Evolutionary conservation across 192 early-diverging fungal species (phyloP).

Genomic region (Coemansia sp.): DNA sequence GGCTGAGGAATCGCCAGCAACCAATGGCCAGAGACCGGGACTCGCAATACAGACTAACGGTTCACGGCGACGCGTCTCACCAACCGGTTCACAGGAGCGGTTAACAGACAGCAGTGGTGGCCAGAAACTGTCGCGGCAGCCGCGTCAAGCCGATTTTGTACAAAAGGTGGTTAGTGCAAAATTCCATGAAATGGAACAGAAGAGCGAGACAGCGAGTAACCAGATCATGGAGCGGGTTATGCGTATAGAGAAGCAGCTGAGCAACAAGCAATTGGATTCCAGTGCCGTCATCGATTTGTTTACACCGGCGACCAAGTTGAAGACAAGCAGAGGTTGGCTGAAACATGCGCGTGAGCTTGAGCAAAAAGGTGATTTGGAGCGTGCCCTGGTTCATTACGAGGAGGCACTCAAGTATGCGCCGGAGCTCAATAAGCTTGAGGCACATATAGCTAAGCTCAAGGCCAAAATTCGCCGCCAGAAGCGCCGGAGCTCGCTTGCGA

Average conservation of each 20-base stretch:
- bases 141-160: constrained; percentile 24
- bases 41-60: background rate
- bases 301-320: constrained; percentile 59
- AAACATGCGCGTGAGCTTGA: constrained; percentile 56
- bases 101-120: background rate
- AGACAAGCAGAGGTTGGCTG: constrained; percentile 57
- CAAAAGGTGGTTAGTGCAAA: constrained; percentile 18
- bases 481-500: constrained; percentile 39
- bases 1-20: constrained; percentile 1
- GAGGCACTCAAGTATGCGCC: constrained; percentile 52
- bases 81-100: background rate
- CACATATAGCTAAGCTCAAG: constrained; percentile 49
- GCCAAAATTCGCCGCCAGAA: constrained; percentile 28
- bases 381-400: constrained; percentile 56
- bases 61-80: constrained; percentile 7
- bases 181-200: constrained; percentile 23
- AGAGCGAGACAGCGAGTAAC: constrained; percentile 28
- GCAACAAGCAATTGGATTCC: constrained; percentile 23
- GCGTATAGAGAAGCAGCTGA: constrained; percentile 52
- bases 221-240: constrained; percentile 50
- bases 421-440: constrained; percentile 46
- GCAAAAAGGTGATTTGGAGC: constrained; percentile 45
- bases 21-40: background rate
- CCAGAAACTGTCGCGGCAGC: constrained; percentile 1
- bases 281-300: constrained; percentile 50